Base-by-base conservation (phyloP, 768 basidiomycete species). In the Trametes maxima region DNA sequence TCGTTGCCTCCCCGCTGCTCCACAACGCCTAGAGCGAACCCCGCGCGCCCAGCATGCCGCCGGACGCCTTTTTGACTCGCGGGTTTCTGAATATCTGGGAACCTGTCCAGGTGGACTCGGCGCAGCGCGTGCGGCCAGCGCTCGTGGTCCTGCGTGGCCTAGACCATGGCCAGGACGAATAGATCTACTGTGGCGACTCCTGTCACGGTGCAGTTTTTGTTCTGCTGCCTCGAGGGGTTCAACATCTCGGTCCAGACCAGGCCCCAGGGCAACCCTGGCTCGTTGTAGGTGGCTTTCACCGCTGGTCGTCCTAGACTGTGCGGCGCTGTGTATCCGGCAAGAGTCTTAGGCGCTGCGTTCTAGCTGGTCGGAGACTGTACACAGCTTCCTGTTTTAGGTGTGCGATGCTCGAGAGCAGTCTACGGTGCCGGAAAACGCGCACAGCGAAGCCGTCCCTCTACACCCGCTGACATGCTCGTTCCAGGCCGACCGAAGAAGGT, bases 401-500 rank as follows among this genome's bases (percentile, higher is more conserved):
- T 13, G 39, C 19, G 48, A 22, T 28, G 51, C 56, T 47, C 59
- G 47, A 49, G 62, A 63, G 52, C 56, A 42, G 56, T 35, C 56
- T 37, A 54, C 54, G 39, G 40, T 12, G 12, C 44, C 42, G 11
- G n/a, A 19, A 59, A 40, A 46, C n/a, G 40, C 19, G 39, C 16
- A 25, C 21, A 24, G 54, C n/a, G 49, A 57, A 57, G 54, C 42
- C 36, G 42, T 51, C 55, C 43, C 13, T 52, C 24, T 44, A 39
- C 21, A 51, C 19, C 42, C 61, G 61, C 56, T 53, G 50, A 54
- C 51, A 11, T 43, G 43, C 14, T 22, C 50, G 61, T 57, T 62
- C 61, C 61, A 62, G 61, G 35, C 61, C 61, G 46, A 17, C 39
- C 36, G 36, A n/a, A 24, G n/a, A 33, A 16, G 35, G 43, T 40